Conservation (phyloP, 768 basidiomycete genomes). For the Dentipellis sp. region DNA sequence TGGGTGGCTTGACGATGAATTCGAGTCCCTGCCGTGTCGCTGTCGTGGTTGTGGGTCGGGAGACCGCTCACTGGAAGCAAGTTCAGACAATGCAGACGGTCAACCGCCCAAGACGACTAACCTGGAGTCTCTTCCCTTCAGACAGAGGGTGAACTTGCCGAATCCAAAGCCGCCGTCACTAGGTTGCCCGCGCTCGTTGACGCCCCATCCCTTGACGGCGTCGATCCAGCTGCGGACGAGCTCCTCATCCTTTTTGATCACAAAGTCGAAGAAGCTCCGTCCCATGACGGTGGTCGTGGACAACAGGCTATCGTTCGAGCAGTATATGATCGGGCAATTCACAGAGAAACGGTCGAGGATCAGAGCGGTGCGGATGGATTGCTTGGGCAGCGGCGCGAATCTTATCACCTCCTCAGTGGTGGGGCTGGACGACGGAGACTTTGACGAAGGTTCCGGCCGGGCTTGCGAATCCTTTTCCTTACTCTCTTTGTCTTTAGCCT, state of each 20-base stretch:
- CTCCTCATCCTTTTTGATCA: constrained; percentile 50
- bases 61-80: background rate
- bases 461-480: background rate
- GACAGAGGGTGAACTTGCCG: constrained; percentile 53
- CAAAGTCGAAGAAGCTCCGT: constrained; percentile 71
- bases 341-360: constrained; percentile 72
- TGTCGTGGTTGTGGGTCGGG: background rate
- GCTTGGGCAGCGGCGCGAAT: constrained; percentile 56
- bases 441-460: background rate
- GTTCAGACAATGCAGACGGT: background rate
- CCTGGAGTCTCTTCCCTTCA: constrained; percentile 57
- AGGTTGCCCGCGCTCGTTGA: constrained; percentile 76
- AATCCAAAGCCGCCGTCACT: constrained; percentile 82
- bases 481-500: background rate
- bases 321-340: constrained; percentile 57
- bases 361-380: constrained; percentile 69
- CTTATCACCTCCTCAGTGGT: constrained; percentile 25
- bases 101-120: constrained; percentile 18
- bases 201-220: constrained; percentile 74
- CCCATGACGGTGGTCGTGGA: constrained; percentile 49
- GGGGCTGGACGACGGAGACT: constrained; percentile 2
- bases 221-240: constrained; percentile 68
- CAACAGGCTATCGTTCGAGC: constrained; percentile 65
- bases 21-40: background rate
- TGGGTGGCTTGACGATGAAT: background rate